Percentiles rank a stretch among this genome's conserved stretches.
phyloP scores from a whole-genome alignment of 495 filamentous ascomycete species.

The Letharia columbiana region DNA sequence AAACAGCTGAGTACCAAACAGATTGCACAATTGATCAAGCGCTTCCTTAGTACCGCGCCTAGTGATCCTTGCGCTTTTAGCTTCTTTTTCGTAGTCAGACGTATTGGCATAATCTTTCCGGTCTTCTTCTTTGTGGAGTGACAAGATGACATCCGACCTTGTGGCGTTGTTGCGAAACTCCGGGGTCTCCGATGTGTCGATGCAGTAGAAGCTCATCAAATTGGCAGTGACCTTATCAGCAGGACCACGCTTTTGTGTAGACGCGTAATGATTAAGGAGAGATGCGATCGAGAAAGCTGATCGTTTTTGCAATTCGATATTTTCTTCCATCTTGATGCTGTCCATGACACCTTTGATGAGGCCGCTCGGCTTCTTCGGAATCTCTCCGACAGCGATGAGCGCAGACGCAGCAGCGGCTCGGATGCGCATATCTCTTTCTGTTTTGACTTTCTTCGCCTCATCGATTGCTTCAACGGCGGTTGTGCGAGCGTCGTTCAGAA shows the following conservation, averaged over 20 bases:
- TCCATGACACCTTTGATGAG: slow-evolving; percentile 98
- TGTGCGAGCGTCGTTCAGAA: slow-evolving; percentile 63
- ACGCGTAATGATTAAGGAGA: slow-evolving; percentile 78
- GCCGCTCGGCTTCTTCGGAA: slow-evolving; percentile 82
- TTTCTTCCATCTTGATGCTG: slow-evolving; percentile 92
- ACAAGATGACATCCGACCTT: slow-evolving; percentile 71
- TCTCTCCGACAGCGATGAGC: slow-evolving; percentile 69
- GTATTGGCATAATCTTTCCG: slow-evolving; percentile 85
- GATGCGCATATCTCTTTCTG: slow-evolving; percentile 77
- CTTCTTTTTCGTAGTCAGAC: slow-evolving; percentile 76
- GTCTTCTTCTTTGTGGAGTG: slow-evolving; percentile 93
- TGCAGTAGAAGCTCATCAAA: slow-evolving; percentile 90
- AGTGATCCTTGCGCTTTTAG: slow-evolving; percentile 77
- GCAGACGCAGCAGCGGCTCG: slow-evolving; percentile 79
- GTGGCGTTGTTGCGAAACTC: slow-evolving; percentile 75
- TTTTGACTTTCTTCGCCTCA: slow-evolving; percentile 68
- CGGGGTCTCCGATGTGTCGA: slow-evolving; percentile 93
- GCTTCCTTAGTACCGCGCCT: slow-evolving; percentile 90
- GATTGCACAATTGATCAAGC: slow-evolving; percentile 72
- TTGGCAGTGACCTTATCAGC: slow-evolving; percentile 92
- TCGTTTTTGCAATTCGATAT: slow-evolving; percentile 76
- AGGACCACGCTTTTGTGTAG: slow-evolving; percentile 62
- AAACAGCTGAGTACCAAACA: slow-evolving; percentile 69
- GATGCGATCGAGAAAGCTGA: slow-evolving; percentile 74
- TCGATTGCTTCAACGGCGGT: slow-evolving; percentile 62